phyloP scores from a whole-genome alignment of 257 asterid species.

The Solanum habrochaites region DNA sequence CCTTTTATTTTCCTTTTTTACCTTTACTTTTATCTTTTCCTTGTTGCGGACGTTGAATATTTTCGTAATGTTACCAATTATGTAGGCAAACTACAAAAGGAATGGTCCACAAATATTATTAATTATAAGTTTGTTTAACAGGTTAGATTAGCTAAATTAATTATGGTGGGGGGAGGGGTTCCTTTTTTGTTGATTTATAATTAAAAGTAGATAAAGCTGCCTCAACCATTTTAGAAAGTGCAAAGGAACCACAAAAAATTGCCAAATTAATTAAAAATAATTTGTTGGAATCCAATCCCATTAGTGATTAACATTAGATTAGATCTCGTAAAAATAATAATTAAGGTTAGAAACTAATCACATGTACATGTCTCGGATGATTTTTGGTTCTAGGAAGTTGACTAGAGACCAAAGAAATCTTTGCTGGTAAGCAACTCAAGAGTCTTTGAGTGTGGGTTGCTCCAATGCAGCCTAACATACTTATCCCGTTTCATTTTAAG shows the following conservation, averaged over 20 bases:
- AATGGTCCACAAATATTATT: constrained; percentile 2
- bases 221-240: not conserved
- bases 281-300: not conserved
- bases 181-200: not conserved
- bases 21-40: not conserved
- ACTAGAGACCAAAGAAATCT: constrained; percentile 1
- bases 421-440: constrained; percentile 2
- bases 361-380: not conserved
- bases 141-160: constrained; percentile 1
- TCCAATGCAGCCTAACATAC: not conserved
- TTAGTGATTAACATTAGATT: not conserved
- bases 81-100: not conserved
- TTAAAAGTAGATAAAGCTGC: constrained; percentile 8
- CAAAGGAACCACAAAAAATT: not conserved
- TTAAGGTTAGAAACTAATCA: not conserved
- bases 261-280: not conserved
- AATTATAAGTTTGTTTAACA: not conserved
- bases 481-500: too few relatives aligned
- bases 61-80: not conserved
- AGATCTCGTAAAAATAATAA: not conserved
- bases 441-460: not conserved
- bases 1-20: not conserved
- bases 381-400: not conserved
- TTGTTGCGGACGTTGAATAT: not conserved
- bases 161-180: not conserved